Evolutionary conservation across 2,329 filamentous ascomycete genomes (phyloP).

Genomic region (Alternaria conjuncta): DNA sequence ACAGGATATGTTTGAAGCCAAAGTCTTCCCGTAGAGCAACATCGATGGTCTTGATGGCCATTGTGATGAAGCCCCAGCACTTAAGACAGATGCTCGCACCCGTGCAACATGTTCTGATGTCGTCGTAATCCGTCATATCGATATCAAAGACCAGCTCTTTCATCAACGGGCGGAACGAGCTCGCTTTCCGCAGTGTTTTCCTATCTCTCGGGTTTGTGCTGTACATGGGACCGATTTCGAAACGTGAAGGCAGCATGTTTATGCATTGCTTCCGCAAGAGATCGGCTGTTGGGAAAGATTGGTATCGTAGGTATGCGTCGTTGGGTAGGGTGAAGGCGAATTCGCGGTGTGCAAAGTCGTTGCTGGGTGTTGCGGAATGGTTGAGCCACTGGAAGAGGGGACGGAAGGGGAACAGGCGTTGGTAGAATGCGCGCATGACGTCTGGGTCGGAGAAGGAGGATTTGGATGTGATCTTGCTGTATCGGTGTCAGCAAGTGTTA

Average conservation of each 20-base stretch:
- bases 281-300: conserved; percentile 74
- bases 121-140: conserved; percentile 98
- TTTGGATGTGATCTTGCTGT: conserved; percentile 48
- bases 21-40: conserved; percentile 89
- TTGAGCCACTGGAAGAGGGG: conserved; percentile 98
- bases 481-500: conserved; percentile 21
- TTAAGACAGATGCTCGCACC: conserved; percentile 92
- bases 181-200: conserved; percentile 81
- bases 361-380: conserved; percentile 82
- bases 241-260: conserved; percentile 85
- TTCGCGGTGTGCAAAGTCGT: conserved; percentile 90
- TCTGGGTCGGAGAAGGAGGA: conserved; percentile 71
- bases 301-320: conserved; percentile 91
- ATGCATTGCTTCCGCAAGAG: conserved; percentile 89
- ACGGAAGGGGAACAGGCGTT: conserved; percentile 92
- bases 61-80: conserved; percentile 97
- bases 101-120: conserved; percentile 92
- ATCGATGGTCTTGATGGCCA: conserved; percentile 95
- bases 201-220: conserved; percentile 91
- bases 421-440: conserved; percentile 92
- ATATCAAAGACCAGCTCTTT: conserved; percentile 99
- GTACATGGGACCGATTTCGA: conserved; percentile 99
- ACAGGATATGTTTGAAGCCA: conserved; percentile 94
- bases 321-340: conserved; percentile 96
- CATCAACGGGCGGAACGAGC: conserved; percentile 81